Conservation (phyloP, 306 rosid genomes). For the Quercus engelmannii region DNA sequence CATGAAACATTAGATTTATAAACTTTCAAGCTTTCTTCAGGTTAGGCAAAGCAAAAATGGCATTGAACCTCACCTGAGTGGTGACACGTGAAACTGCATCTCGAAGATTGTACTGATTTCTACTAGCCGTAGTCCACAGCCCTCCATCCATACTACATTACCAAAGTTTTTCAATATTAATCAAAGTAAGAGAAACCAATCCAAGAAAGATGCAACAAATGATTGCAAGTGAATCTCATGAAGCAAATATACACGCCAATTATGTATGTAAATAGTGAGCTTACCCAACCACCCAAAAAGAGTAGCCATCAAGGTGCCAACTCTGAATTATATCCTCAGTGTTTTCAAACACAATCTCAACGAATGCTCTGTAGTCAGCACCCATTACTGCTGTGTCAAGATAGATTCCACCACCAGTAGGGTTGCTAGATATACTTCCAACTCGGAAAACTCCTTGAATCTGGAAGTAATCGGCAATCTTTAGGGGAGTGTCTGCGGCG, state of each 20-base stretch:
- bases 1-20: background rate
- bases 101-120: slow-evolving; percentile 76
- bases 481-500: slow-evolving; percentile 87
- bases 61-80: slow-evolving; percentile 54
- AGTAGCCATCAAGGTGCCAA: slow-evolving; percentile 93
- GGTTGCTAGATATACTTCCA: slow-evolving; percentile 79
- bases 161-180: background rate
- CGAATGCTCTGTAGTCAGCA: slow-evolving; percentile 69
- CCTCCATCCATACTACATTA: slow-evolving; percentile 95
- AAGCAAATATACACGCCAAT: background rate
- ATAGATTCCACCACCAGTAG: slow-evolving; percentile 84
- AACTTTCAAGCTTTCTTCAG: too few relatives aligned
- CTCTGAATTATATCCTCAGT: slow-evolving; percentile 77
- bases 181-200: background rate
- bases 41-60: background rate
- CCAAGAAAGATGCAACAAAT: background rate
- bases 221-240: background rate
- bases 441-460: slow-evolving; percentile 72
- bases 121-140: slow-evolving; percentile 61
- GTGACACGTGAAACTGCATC: slow-evolving; percentile 95
- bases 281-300: slow-evolving; percentile 94
- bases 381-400: slow-evolving; percentile 83
- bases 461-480: slow-evolving; percentile 86
- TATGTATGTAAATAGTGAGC: background rate
- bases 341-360: slow-evolving; percentile 91